Percentiles rank a stretch among this genome's conserved stretches.
phyloP scores from a whole-genome alignment of 495 filamentous ascomycete genomes.

The Coniosporium apollinis region DNA sequence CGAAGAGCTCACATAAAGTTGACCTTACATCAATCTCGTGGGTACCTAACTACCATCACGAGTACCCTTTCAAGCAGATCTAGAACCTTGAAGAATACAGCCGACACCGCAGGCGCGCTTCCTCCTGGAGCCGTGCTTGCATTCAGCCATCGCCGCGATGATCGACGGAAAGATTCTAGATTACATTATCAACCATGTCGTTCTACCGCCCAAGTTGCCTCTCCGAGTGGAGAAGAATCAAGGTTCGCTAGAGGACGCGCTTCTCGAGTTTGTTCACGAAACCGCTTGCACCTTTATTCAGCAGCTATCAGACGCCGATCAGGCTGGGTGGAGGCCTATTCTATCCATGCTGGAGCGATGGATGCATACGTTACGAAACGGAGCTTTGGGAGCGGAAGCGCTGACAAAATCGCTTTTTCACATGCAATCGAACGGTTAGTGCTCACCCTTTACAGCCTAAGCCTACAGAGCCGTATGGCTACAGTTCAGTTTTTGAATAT shows the following conservation, averaged over 20 bases:
- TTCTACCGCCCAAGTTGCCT: slow-evolving; percentile 41
- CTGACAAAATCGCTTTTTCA: neutral
- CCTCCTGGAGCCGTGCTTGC: too few relatives aligned
- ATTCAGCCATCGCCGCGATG: too few relatives aligned
- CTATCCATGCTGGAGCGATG: slow-evolving; percentile 1
- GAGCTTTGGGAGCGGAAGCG: neutral
- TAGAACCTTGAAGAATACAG: too few relatives aligned
- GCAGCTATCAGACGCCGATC: neutral
- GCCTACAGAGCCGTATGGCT: too few relatives aligned
- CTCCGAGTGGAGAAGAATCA: slow-evolving; percentile 18
- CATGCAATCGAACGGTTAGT: neutral
- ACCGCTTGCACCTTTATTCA: neutral
- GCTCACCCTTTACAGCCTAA: neutral
- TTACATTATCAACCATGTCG: slow-evolving; percentile 40
- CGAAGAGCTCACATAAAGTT: too few relatives aligned
- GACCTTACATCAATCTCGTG: too few relatives aligned
- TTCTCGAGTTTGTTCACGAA: neutral
- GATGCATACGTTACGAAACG: neutral
- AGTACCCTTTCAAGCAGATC: too few relatives aligned
- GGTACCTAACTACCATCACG: too few relatives aligned
- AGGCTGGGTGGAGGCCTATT: neutral
- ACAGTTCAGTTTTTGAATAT: too few relatives aligned
- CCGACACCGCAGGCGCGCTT: too few relatives aligned
- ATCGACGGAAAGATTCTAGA: too few relatives aligned
- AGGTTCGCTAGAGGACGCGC: neutral